A percentile compares a stretch with the other conserved stretches of the same genome.
Evolutionary conservation across 2,329 filamentous ascomycete genomes (phyloP).

Genomic region (Trichoderma sp.): DNA sequence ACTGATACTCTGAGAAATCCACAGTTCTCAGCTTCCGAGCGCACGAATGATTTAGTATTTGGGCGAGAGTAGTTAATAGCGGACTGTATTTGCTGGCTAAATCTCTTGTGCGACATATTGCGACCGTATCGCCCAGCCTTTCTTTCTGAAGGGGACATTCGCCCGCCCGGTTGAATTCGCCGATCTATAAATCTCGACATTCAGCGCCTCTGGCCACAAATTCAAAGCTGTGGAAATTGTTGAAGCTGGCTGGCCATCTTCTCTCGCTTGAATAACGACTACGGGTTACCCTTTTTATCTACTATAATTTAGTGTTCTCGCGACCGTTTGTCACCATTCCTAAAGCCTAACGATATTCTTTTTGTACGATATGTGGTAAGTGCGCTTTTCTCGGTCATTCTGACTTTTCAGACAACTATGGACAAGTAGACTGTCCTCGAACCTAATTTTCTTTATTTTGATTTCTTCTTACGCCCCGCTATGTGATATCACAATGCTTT

Average conservation of each 20-base stretch:
- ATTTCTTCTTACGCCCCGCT: background rate
- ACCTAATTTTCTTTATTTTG: background rate
- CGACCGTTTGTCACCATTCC: slow-evolving; percentile 2
- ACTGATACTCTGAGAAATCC: background rate
- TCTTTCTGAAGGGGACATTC: background rate
- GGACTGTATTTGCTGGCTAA: background rate
- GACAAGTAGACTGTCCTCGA: background rate
- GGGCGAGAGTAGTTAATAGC: background rate
- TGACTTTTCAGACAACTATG: background rate
- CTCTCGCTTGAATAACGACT: background rate
- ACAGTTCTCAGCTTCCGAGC: background rate
- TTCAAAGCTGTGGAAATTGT: background rate
- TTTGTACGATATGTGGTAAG: slow-evolving; percentile 27
- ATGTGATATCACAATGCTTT: slow-evolving; percentile 6
- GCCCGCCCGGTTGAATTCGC: background rate
- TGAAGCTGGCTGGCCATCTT: background rate
- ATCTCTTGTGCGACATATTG: background rate
- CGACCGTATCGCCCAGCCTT: background rate
- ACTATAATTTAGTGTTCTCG: background rate
- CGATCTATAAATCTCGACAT: background rate
- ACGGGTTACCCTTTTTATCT: background rate
- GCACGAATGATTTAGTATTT: background rate
- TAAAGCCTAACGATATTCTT: slow-evolving; percentile 3
- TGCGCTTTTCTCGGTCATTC: background rate
- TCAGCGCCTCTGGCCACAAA: background rate